Percentiles rank a stretch among this genome's conserved stretches.
These are phyloP conservation scores for Zymoseptoria ardabiliae DNA, from an alignment of 2,329 filamentous ascomycete species.

Conservation along the genomic window DNA sequence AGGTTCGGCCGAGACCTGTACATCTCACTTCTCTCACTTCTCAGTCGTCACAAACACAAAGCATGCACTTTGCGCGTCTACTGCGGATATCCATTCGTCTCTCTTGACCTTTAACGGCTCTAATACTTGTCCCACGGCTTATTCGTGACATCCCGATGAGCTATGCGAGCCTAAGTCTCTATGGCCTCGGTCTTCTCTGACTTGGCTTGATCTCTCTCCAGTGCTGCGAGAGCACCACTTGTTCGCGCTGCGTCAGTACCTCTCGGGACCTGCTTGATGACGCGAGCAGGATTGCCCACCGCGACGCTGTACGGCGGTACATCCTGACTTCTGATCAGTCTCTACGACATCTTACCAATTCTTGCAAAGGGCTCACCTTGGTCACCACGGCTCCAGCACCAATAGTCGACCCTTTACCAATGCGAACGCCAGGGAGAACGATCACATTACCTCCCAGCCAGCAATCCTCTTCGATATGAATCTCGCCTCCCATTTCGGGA, in stretches of 20 bases:
- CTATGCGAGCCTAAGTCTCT: background rate
- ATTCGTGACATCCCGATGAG: background rate
- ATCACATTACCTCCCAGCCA: slow-evolving; percentile 68
- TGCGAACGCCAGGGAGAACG: slow-evolving; percentile 68
- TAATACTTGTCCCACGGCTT: background rate
- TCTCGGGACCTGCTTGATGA: slow-evolving; percentile 37
- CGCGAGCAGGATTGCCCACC: slow-evolving; percentile 59
- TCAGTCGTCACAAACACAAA: background rate
- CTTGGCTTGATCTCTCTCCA: slow-evolving; percentile 32
- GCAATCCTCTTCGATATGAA: slow-evolving; percentile 72
- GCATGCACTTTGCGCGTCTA: background rate
- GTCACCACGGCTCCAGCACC: slow-evolving; percentile 81
- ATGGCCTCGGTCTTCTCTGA: background rate
- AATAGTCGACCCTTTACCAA: slow-evolving; percentile 65
- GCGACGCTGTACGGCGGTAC: slow-evolving; percentile 57
- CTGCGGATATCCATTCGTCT: no score
- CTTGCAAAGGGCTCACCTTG: slow-evolving; percentile 41
- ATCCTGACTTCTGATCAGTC: slow-evolving; percentile 32
- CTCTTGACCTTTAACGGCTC: no score
- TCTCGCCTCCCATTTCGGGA: slow-evolving; percentile 66
- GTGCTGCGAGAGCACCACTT: slow-evolving; percentile 23
- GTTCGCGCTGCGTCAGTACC: slow-evolving; percentile 22
- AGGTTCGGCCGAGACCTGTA: background rate
- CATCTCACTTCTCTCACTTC: background rate
- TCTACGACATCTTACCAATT: background rate